phyloP scores from a whole-genome alignment of 129 eudicot species.

The Scalesia atractyloides region DNA sequence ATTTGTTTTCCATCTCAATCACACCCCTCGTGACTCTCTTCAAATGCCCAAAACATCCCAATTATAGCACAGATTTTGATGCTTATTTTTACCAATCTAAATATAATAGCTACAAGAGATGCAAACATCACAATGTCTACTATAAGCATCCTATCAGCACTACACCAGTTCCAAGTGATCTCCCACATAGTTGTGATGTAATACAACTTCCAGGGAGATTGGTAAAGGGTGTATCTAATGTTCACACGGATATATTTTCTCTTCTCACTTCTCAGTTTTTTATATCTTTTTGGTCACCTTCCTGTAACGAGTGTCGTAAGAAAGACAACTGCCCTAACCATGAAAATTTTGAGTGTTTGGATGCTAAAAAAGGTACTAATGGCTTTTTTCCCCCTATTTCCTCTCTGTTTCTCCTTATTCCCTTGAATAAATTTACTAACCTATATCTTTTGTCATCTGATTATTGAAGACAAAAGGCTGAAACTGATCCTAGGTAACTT shows the following conservation, averaged over 20 bases:
- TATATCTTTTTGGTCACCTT: conserved; percentile 9
- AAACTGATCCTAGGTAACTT: neutral
- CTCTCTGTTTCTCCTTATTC: neutral
- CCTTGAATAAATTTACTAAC: neutral
- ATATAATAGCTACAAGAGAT: conserved; percentile 6
- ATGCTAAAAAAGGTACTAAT: conserved; percentile 17
- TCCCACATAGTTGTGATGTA: conserved; percentile 8
- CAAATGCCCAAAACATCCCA: conserved; percentile 30
- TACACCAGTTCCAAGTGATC: neutral
- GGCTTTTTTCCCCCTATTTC: neutral
- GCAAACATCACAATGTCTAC: conserved; percentile 10
- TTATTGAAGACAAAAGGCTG: neutral
- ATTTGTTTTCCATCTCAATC: conserved; percentile 18
- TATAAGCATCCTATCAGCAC: neutral
- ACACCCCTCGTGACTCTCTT: conserved; percentile 25
- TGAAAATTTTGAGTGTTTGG: conserved; percentile 13
- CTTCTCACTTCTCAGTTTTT: conserved; percentile 8
- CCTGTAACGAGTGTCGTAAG: conserved; percentile 16
- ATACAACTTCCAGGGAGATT: neutral
- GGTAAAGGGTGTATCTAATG: neutral
- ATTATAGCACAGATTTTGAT: neutral
- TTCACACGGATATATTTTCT: conserved; percentile 21
- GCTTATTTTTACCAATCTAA: neutral
- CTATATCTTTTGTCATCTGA: neutral
- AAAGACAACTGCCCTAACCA: neutral